phyloP scores from a whole-genome alignment of 139 green algal species.

The Chlorella ohadii region DNA sequence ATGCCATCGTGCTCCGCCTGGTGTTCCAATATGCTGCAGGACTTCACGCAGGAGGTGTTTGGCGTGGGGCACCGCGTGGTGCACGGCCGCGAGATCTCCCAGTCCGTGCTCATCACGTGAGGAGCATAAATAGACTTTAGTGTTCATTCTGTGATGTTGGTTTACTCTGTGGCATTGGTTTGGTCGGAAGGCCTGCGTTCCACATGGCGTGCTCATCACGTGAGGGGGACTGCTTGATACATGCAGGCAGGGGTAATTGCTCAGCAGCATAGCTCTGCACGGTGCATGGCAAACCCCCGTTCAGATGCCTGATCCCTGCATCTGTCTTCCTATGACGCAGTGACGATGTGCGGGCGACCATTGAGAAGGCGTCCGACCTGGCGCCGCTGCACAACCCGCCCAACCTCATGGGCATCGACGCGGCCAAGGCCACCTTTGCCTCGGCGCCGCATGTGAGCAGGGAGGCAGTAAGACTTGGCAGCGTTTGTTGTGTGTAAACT shows the following conservation, averaged over 20 bases:
- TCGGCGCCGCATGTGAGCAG: slow-evolving; percentile 68
- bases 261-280: no score
- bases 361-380: slow-evolving; percentile 70
- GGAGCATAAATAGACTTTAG: not conserved
- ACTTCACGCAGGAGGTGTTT: slow-evolving; percentile 56
- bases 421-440: slow-evolving; percentile 65
- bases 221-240: no score
- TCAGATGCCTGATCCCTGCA: no score
- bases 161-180: no score
- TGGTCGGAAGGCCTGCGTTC: no score
- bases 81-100: slow-evolving; percentile 78
- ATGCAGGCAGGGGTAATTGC: no score
- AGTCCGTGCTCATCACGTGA: slow-evolving; percentile 64
- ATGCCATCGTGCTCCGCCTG: no score
- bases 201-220: no score
- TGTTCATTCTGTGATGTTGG: not conserved
- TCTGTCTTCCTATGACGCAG: not conserved
- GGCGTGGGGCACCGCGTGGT: slow-evolving; percentile 81
- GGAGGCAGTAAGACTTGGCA: no score
- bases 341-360: slow-evolving; percentile 55
- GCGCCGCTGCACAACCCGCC: slow-evolving; percentile 93
- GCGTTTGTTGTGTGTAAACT: no score
- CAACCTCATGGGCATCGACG: slow-evolving; percentile 74
- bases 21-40: no score
- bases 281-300: no score